Conservation (phyloP, 1,284 basidiomycete species). For the Trichosporon faecale region DNA sequence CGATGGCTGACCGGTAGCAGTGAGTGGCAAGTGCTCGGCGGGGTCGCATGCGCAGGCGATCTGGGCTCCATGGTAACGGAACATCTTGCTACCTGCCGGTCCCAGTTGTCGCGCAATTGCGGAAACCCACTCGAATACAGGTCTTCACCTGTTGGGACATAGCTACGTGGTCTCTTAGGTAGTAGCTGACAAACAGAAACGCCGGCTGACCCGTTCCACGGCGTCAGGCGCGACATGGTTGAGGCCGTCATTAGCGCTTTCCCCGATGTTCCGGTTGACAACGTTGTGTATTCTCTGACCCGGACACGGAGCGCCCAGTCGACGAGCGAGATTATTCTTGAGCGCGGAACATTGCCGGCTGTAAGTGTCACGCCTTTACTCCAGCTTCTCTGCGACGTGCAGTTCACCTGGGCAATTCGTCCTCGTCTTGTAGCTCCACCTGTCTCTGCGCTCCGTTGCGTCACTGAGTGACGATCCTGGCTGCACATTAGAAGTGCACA, state of each 20-base stretch:
- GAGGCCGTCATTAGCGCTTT: constrained; percentile 50
- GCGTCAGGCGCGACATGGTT: constrained; percentile 47
- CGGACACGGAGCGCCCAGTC: constrained; percentile 48
- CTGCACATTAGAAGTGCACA: no score
- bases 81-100: not conserved
- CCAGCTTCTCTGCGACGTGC: not conserved
- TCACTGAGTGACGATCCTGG: no score
- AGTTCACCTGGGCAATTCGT: not conserved
- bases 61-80: not conserved
- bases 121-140: not conserved
- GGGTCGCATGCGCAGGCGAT: not conserved
- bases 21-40: constrained; percentile 20
- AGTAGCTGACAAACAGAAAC: constrained; percentile 18
- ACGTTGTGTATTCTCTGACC: constrained; percentile 49
- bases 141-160: not conserved
- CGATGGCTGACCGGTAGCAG: constrained; percentile 39
- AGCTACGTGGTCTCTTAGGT: not conserved
- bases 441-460: no score
- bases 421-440: not conserved
- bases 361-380: constrained; percentile 30
- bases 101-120: not conserved
- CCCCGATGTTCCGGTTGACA: constrained; percentile 45
- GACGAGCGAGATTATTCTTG: constrained; percentile 50
- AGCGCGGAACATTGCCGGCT: constrained; percentile 42
- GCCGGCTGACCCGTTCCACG: constrained; percentile 30